These are phyloP conservation scores for Chrysanthemum lavandulifolium DNA, from an alignment of 129 eudicot species.

Conservation along the genomic window DNA sequence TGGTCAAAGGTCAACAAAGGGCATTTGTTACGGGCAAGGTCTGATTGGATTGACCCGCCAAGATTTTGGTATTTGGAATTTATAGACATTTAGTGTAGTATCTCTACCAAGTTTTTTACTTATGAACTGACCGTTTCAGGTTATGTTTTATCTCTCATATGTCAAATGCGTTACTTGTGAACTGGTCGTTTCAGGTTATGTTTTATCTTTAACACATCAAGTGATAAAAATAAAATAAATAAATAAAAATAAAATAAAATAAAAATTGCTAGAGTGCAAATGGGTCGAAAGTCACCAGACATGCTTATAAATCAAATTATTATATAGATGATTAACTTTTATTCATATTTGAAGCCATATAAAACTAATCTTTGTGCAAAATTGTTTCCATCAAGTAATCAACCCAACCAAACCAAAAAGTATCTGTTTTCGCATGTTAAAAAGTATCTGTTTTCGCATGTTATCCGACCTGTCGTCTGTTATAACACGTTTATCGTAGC, in stretches of 20 bases:
- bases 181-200: neutral
- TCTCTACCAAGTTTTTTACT: neutral
- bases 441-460: neutral
- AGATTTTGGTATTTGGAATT: neutral
- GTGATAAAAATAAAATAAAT: too few species aligned
- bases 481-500: too few species aligned
- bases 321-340: neutral
- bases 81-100: neutral
- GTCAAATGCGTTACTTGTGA: neutral
- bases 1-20: neutral
- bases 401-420: neutral
- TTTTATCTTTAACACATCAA: too few species aligned
- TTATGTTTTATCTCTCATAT: neutral
- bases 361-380: neutral
- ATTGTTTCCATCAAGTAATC: neutral
- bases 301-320: neutral
- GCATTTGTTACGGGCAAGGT: neutral
- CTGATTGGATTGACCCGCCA: constrained; percentile 1
- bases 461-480: too few species aligned
- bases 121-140: neutral
- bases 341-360: constrained; percentile 7
- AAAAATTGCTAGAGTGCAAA: neutral
- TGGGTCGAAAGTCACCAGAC: too few species aligned
- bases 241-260: too few species aligned
- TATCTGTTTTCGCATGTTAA: neutral